phyloP scores from a whole-genome alignment of 2,329 filamentous ascomycete genomes.

The Alternaria infectoria region DNA sequence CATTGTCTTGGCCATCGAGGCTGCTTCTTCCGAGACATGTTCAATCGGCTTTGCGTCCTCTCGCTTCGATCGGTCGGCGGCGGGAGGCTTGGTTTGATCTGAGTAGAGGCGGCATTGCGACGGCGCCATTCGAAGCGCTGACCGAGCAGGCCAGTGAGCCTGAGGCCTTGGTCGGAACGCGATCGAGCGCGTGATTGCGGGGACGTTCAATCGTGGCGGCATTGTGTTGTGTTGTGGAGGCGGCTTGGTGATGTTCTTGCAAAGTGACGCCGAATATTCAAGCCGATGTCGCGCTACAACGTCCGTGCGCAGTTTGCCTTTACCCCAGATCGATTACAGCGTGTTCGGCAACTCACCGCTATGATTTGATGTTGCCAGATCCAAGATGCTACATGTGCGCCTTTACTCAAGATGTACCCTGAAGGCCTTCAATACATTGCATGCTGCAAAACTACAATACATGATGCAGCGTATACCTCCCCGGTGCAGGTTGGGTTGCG shows the following conservation, averaged over 20 bases:
- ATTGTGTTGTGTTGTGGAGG: slow-evolving; percentile 34
- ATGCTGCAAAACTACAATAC: too few species aligned
- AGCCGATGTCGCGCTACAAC: slow-evolving; percentile 14
- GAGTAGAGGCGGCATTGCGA: slow-evolving; percentile 41
- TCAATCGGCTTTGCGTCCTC: slow-evolving; percentile 53
- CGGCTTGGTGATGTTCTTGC: slow-evolving; percentile 10
- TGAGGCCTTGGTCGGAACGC: slow-evolving; percentile 38
- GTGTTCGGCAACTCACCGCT: neutral
- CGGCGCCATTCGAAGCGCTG: slow-evolving; percentile 25
- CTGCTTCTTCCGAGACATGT: slow-evolving; percentile 70
- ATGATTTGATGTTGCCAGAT: neutral
- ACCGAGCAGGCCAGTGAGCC: slow-evolving; percentile 37
- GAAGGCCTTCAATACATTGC: neutral
- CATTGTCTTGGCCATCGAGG: slow-evolving; percentile 64
- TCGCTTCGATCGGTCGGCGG: slow-evolving; percentile 38
- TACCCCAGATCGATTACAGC: neutral
- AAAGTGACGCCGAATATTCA: slow-evolving; percentile 28
- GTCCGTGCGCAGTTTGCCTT: slow-evolving; percentile 23
- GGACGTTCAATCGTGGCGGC: slow-evolving; percentile 48
- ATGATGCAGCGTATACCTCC: neutral
- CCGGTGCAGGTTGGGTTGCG: neutral
- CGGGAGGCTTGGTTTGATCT: slow-evolving; percentile 40
- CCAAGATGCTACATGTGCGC: neutral
- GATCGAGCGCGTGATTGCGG: slow-evolving; percentile 40
- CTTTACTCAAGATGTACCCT: neutral